Conservation (phyloP, 306 rosid species). For the Fragaria ananassa region DNA sequence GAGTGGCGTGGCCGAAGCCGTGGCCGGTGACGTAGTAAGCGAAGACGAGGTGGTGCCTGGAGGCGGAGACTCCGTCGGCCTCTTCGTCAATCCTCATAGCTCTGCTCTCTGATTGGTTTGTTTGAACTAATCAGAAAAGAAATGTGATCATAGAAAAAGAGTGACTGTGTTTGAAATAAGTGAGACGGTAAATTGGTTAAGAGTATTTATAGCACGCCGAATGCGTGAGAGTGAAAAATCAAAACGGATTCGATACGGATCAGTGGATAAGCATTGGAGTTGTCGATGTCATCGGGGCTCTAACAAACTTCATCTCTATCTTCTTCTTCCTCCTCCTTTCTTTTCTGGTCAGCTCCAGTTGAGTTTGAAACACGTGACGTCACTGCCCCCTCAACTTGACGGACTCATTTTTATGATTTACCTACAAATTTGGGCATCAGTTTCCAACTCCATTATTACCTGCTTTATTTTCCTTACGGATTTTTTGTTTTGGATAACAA, state of each 20-base stretch:
- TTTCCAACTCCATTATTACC: too few species aligned
- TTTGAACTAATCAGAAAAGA: background rate
- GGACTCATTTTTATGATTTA: too few species aligned
- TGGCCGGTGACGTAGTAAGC: conserved; percentile 94
- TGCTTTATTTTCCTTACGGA: too few species aligned
- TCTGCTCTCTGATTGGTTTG: background rate
- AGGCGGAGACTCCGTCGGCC: conserved; percentile 68
- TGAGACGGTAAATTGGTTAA: background rate
- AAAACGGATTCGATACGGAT: background rate
- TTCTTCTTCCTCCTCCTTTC: background rate
- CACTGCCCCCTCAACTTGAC: background rate
- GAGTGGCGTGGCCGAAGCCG: conserved; percentile 97
- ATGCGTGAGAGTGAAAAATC: background rate
- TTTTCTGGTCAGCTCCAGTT: background rate
- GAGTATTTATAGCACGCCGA: background rate
- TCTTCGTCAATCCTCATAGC: conserved; percentile 68
- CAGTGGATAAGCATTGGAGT: background rate
- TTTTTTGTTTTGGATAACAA: too few species aligned
- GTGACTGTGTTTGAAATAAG: too few species aligned
- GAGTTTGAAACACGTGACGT: background rate
- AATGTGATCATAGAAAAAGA: background rate
- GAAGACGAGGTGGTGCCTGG: conserved; percentile 71
- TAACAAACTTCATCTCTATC: background rate
- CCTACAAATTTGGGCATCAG: too few species aligned
- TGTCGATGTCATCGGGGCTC: background rate